Evolutionary conservation across 2,329 filamentous ascomycete species (phyloP).

Genomic region (Aspergillus sp.): DNA sequence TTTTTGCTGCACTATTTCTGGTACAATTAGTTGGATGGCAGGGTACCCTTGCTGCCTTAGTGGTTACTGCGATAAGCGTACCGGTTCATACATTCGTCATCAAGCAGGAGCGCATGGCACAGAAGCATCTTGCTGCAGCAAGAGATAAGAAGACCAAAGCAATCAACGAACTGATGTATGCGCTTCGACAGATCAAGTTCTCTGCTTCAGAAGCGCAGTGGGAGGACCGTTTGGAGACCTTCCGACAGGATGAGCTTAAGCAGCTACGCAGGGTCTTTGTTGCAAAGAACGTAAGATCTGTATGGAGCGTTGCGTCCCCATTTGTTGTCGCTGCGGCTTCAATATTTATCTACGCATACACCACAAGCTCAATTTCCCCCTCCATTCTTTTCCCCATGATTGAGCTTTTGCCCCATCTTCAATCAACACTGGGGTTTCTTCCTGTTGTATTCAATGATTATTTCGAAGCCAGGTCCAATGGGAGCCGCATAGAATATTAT

Average conservation of each 20-base stretch:
- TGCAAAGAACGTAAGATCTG: background rate
- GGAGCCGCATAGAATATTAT: background rate
- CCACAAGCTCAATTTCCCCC: background rate
- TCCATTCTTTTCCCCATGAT: background rate
- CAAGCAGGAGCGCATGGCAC: background rate
- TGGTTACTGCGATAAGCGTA: background rate
- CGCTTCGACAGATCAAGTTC: background rate
- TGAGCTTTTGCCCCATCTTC: background rate
- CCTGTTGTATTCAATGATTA: slow-evolving; percentile 1
- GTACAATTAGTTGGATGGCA: background rate
- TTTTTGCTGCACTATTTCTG: background rate
- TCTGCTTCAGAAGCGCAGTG: background rate
- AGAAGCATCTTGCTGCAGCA: background rate
- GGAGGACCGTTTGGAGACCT: background rate
- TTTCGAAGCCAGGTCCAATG: background rate
- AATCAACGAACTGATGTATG: background rate
- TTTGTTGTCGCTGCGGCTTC: background rate
- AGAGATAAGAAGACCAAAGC: background rate
- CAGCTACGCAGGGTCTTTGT: background rate
- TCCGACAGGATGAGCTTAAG: background rate
- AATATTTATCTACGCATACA: background rate
- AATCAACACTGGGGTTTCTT: background rate
- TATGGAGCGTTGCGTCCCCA: background rate
- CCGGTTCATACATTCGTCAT: background rate
- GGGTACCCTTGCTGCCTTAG: background rate